phyloP scores from a whole-genome alignment of 257 asterid species.

The Jacaranda copaia region DNA sequence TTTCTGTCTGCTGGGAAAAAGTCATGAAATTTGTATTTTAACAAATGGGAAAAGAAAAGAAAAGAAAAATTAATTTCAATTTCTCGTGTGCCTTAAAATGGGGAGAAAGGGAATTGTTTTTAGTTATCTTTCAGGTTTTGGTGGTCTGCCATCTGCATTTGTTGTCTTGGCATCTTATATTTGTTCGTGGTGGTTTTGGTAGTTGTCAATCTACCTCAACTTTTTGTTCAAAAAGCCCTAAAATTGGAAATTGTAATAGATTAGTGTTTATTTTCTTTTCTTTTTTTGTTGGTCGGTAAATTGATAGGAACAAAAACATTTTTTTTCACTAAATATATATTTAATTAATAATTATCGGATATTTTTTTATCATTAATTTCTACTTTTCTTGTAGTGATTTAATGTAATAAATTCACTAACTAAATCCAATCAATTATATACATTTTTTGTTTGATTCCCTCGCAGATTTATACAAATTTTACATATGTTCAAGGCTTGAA shows the following conservation, averaged over 20 bases:
- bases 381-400: too few relatives aligned
- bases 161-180: conserved; percentile 35
- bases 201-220: conserved; percentile 3
- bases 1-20: conserved; percentile 3
- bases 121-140: conserved; percentile 24
- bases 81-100: conserved; percentile 30
- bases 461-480: too few relatives aligned
- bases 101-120: conserved; percentile 17
- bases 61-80: neutral
- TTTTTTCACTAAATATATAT: neutral
- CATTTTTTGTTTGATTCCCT: too few relatives aligned
- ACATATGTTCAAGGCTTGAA: too few relatives aligned
- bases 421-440: too few relatives aligned
- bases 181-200: conserved; percentile 26
- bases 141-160: conserved; percentile 39
- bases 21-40: neutral
- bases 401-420: too few relatives aligned
- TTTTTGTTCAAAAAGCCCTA: conserved; percentile 32
- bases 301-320: too few relatives aligned
- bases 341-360: neutral
- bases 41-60: neutral
- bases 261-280: neutral
- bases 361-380: too few relatives aligned
- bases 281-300: neutral
- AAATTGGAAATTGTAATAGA: conserved; percentile 23